Conservation (phyloP, 1,284 basidiomycete genomes). For the Microbotryomycetes sp. region DNA sequence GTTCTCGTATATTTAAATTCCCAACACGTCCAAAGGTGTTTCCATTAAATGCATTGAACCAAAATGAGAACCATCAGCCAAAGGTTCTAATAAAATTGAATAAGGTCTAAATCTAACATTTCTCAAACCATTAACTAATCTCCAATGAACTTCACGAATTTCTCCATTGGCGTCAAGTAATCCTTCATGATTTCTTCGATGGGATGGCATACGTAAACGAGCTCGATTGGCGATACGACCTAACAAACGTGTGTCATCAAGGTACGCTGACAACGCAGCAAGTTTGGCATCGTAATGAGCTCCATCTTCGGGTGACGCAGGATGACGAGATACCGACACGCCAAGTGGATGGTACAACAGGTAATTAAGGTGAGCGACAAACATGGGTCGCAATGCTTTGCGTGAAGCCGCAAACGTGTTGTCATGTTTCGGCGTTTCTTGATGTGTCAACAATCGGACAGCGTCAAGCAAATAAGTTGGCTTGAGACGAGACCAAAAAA, state of each 20-base stretch:
- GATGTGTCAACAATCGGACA: conserved; percentile 31
- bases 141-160: conserved; percentile 22
- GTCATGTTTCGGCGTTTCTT: conserved; percentile 7
- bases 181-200: conserved; percentile 14
- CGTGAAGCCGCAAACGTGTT: conserved; percentile 5
- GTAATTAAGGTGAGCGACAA: conserved; percentile 33
- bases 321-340: conserved; percentile 14
- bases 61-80: conserved; percentile 1
- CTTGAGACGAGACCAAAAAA: neutral
- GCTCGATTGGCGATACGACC: conserved; percentile 32
- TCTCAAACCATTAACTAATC: conserved; percentile 17
- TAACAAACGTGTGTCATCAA: conserved; percentile 35
- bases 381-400: conserved; percentile 22
- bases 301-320: conserved; percentile 15
- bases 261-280: conserved; percentile 36
- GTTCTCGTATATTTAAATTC: no score
- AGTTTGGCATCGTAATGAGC: conserved; percentile 36
- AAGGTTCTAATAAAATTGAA: neutral
- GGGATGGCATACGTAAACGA: conserved; percentile 23
- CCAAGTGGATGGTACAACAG: conserved; percentile 29
- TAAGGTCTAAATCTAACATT: conserved; percentile 17
- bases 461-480: conserved; percentile 36
- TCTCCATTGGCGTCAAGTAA: conserved; percentile 11
- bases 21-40: conserved; percentile 24
- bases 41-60: conserved; percentile 14